Percentiles rank a stretch among this genome's conserved stretches.
These are phyloP conservation scores for Jimgerdemannia flammicorona DNA, from an alignment of 192 early-diverging fungal species.

Conservation along the genomic window DNA sequence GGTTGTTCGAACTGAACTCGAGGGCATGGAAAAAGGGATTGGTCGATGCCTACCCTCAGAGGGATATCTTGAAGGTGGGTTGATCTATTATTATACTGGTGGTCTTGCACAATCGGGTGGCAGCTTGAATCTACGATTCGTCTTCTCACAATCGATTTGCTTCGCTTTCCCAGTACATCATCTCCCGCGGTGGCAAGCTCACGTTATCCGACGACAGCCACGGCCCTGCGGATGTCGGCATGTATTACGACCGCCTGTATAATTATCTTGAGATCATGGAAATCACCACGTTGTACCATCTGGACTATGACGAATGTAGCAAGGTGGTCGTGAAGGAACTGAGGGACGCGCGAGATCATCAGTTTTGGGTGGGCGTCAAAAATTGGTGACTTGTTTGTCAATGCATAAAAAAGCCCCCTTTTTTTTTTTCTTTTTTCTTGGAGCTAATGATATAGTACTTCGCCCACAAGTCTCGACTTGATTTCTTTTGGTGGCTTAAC, in stretches of 20 bases:
- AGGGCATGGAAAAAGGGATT: slow-evolving; percentile 91
- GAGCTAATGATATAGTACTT: no score
- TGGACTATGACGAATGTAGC: not conserved
- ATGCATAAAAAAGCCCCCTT: no score
- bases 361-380: not conserved
- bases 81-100: not conserved
- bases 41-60: slow-evolving; percentile 80
- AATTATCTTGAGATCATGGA: slow-evolving; percentile 69
- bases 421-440: no score
- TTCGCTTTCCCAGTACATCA: slow-evolving; percentile 46
- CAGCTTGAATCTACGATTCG: not conserved
- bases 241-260: slow-evolving; percentile 75
- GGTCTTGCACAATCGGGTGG: not conserved
- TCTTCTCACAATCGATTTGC: not conserved
- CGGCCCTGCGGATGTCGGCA: slow-evolving; percentile 81
- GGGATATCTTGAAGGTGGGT: slow-evolving; percentile 73
- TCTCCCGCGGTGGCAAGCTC: slow-evolving; percentile 60
- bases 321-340: not conserved
- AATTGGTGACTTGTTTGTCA: not conserved
- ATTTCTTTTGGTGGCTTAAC: no score
- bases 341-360: not conserved
- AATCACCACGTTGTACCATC: slow-evolving; percentile 17
- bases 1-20: slow-evolving; percentile 92
- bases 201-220: slow-evolving; percentile 95
- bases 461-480: no score